These are phyloP conservation scores for Saussurea involucrata DNA, from an alignment of 129 eudicot genomes.

Conservation along the genomic window DNA sequence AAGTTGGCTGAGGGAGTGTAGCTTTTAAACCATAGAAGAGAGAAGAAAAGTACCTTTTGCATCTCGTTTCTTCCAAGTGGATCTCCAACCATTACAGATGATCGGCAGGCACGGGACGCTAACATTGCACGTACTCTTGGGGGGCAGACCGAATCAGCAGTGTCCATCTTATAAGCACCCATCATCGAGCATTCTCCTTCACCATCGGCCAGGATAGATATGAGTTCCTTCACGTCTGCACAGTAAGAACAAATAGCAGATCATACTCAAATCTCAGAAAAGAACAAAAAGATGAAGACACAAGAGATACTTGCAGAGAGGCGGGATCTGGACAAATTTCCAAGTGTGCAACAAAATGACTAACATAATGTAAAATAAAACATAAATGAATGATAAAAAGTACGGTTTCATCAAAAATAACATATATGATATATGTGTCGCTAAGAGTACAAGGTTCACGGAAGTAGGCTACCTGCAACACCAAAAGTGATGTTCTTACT, in stretches of 20 bases:
- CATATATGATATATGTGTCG: background rate
- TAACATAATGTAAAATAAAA: background rate
- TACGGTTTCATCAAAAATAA: too few relatives aligned
- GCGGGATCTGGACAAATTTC: background rate
- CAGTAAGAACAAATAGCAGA: background rate
- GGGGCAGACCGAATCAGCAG: conserved; percentile 87
- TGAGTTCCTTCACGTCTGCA: conserved; percentile 88
- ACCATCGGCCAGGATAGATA: conserved; percentile 77
- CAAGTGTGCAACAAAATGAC: background rate
- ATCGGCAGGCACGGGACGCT: conserved; percentile 97
- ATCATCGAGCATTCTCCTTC: conserved; percentile 85
- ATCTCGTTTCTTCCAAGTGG: conserved; percentile 93
- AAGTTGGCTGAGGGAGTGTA: background rate
- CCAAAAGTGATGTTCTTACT: conserved; percentile 94
- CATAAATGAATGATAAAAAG: background rate
- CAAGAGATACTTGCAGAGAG: background rate
- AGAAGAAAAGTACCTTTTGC: conserved; percentile 61
- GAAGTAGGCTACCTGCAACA: conserved; percentile 55
- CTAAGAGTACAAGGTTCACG: background rate
- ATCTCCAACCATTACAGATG: conserved; percentile 90
- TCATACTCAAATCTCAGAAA: background rate
- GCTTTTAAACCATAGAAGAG: background rate
- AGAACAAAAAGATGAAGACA: background rate
- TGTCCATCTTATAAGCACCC: conserved; percentile 73
- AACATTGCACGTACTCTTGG: conserved; percentile 96